Conservation (phyloP, 2,329 filamentous ascomycete genomes). For the Triangularia setosa region DNA sequence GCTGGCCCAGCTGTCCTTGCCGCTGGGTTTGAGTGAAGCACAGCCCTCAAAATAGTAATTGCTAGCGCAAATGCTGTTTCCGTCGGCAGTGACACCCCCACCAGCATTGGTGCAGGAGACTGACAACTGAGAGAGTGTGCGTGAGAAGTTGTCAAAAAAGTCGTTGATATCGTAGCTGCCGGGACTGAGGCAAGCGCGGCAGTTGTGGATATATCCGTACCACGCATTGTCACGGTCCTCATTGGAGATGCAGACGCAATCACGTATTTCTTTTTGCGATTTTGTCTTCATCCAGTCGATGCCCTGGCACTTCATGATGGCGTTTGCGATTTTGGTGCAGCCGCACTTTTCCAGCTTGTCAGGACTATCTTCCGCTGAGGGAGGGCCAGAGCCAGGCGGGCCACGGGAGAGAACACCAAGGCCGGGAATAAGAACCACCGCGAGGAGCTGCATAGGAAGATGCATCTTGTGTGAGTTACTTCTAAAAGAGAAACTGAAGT, state of each 20-base stretch:
- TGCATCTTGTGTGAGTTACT: conserved; percentile 1
- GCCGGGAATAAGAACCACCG: not conserved
- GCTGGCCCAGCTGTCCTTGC: not conserved
- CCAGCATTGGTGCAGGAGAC: conserved; percentile 1
- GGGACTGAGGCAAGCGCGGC: not conserved
- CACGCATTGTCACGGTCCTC: not conserved
- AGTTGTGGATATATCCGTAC: conserved; percentile 5
- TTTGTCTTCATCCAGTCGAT: not conserved
- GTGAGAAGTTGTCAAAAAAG: not conserved
- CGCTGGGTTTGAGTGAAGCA: not conserved
- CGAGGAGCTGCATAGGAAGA: not conserved
- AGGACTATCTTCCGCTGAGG: not conserved
- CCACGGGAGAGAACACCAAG: not conserved
- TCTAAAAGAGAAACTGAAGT: conserved; percentile 1
- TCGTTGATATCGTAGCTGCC: not conserved
- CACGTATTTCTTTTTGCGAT: not conserved
- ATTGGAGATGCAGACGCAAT: conserved; percentile 2
- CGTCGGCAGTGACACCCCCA: conserved; percentile 2
- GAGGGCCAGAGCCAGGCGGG: not conserved
- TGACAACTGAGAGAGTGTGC: not conserved
- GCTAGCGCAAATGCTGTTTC: not conserved
- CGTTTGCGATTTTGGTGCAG: not conserved
- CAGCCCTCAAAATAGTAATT: not conserved
- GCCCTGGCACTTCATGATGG: not conserved
- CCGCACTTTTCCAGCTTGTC: not conserved